Evolutionary conservation across 768 basidiomycete species (phyloP).

Genomic region (Brasilioporus rufonigricans): DNA sequence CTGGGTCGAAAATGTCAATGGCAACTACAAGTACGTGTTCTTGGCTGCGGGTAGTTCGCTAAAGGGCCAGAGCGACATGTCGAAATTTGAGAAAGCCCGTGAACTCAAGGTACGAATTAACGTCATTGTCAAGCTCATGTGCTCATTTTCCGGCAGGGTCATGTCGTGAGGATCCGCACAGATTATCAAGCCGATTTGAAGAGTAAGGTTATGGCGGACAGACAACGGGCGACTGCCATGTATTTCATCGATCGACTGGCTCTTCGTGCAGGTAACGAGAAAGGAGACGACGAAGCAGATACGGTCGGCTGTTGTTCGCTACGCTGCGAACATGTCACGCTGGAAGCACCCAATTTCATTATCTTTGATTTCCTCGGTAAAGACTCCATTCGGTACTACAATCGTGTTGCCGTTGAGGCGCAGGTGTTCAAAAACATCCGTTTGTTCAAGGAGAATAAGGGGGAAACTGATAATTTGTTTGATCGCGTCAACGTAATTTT

Average conservation of each 20-base stretch:
- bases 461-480: slow-evolving; percentile 84
- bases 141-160: slow-evolving; percentile 49
- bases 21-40: slow-evolving; percentile 96
- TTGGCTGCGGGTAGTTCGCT: slow-evolving; percentile 95
- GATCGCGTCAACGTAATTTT: slow-evolving; percentile 82
- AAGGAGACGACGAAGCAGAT: slow-evolving; percentile 98
- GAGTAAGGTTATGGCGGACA: slow-evolving; percentile 89
- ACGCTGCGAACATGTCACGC: slow-evolving; percentile 93
- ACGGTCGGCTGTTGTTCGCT: slow-evolving; percentile 99
- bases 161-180: slow-evolving; percentile 87
- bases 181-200: slow-evolving; percentile 85
- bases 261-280: slow-evolving; percentile 98
- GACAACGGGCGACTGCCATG: slow-evolving; percentile 98
- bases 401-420: slow-evolving; percentile 81
- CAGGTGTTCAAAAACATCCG: slow-evolving; percentile 98
- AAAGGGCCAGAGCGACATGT: slow-evolving; percentile 97
- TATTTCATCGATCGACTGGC: slow-evolving; percentile 98
- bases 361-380: slow-evolving; percentile 98
- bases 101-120: slow-evolving; percentile 73
- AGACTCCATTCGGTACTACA: slow-evolving; percentile 97
- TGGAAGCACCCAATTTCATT: slow-evolving; percentile 83
- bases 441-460: slow-evolving; percentile 93
- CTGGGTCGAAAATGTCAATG: slow-evolving; percentile 98
- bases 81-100: slow-evolving; percentile 97
- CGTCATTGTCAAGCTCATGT: background rate